These are phyloP conservation scores for Amyloporia xantha DNA, from an alignment of 768 basidiomycete species.

Conservation along the genomic window DNA sequence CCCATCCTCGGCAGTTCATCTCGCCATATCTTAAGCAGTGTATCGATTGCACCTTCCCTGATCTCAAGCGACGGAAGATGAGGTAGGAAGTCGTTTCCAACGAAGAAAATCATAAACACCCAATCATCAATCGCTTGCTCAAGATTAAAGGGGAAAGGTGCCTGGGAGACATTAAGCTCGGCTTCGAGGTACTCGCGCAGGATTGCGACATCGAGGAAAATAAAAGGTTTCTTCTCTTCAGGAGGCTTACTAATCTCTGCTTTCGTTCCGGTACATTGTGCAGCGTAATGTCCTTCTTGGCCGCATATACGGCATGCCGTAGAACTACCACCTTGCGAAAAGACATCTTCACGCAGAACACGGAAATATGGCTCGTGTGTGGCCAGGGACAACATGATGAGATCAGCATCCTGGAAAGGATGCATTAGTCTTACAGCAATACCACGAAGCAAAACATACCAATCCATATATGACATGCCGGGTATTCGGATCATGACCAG, in stretches of 20 bases:
- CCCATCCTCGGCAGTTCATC: constrained; percentile 91
- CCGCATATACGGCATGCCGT: constrained; percentile 89
- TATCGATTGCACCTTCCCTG: constrained; percentile 98
- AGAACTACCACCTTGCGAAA: constrained; percentile 71
- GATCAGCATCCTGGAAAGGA: constrained; percentile 81
- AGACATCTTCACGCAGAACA: constrained; percentile 97
- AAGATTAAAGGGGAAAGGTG: constrained; percentile 82
- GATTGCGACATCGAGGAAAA: constrained; percentile 95
- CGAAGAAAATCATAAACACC: constrained; percentile 99
- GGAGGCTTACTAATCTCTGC: constrained; percentile 60
- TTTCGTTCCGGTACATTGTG: constrained; percentile 83
- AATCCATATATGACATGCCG: constrained; percentile 96
- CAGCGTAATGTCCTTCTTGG: constrained; percentile 91
- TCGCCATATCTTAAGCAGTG: constrained; percentile 93
- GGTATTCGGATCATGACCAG: constrained; percentile 92
- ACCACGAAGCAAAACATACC: constrained; percentile 37
- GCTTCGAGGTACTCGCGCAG: constrained; percentile 97
- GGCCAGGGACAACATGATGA: constrained; percentile 97
- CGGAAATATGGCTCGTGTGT: constrained; percentile 99
- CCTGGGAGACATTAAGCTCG: constrained; percentile 79
- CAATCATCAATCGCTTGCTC: constrained; percentile 99
- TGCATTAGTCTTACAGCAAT: constrained; percentile 6
- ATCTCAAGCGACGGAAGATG: constrained; percentile 98
- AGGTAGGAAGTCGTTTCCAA: constrained; percentile 98
- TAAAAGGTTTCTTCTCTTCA: constrained; percentile 89